A percentile compares a stretch with the other conserved stretches of the same genome.
phyloP scores from a whole-genome alignment of 169 alveolate genomes.

The Ichthyophthirius multifiliis region DNA sequence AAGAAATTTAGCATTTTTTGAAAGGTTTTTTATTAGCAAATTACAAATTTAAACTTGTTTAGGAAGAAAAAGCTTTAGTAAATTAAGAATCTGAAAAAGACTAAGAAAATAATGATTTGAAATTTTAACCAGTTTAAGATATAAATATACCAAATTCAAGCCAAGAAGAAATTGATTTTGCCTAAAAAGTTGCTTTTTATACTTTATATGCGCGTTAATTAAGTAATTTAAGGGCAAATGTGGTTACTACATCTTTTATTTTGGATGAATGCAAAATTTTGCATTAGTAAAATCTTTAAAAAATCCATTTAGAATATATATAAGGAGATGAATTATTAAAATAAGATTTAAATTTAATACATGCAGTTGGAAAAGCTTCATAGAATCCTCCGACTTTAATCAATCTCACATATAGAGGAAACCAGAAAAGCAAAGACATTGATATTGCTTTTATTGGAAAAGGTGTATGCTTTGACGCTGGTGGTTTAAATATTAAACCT shows the following conservation, averaged over 20 bases:
- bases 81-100: too few relatives aligned
- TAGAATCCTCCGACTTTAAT: conserved; percentile 18
- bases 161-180: background rate
- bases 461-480: conserved; percentile 72
- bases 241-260: conserved; percentile 1
- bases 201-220: conserved; percentile 11
- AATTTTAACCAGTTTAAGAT: background rate
- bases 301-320: background rate
- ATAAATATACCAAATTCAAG: background rate
- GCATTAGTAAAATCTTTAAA: conserved; percentile 2
- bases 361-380: conserved; percentile 50
- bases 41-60: background rate
- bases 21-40: background rate
- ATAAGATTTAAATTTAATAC: conserved; percentile 9
- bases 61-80: background rate
- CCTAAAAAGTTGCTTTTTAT: background rate
- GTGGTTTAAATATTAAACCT: conserved; percentile 70
- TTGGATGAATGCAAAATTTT: conserved; percentile 6
- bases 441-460: conserved; percentile 37
- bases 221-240: background rate
- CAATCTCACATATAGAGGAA: conserved; percentile 33
- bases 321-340: conserved; percentile 32
- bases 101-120: background rate
- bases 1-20: background rate
- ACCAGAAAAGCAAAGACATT: background rate